These are phyloP conservation scores for Inosperma sp. DNA, from an alignment of 768 basidiomycete genomes.

Conservation along the genomic window DNA sequence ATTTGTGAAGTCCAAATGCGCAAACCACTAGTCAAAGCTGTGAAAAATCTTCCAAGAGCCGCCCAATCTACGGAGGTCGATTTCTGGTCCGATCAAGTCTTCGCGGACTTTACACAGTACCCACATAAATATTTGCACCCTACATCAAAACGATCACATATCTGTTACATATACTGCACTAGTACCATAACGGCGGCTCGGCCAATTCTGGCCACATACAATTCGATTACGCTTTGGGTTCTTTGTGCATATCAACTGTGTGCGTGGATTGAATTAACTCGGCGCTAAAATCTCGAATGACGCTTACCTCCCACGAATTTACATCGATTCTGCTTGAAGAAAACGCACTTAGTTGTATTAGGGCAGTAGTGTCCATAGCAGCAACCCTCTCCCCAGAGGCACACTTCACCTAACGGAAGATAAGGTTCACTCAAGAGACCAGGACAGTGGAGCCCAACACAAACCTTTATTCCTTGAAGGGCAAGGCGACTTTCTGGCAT, in stretches of 20 bases:
- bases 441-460: background rate
- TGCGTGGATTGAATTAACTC: slow-evolving; percentile 13
- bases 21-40: background rate
- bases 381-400: slow-evolving; percentile 57
- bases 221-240: slow-evolving; percentile 21
- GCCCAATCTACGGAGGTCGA: slow-evolving; percentile 21
- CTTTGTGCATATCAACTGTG: slow-evolving; percentile 41
- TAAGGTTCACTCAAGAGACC: no score
- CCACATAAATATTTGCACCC: slow-evolving; percentile 23
- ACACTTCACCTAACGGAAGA: slow-evolving; percentile 57
- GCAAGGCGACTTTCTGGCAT: slow-evolving; percentile 61
- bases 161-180: slow-evolving; percentile 11
- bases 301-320: slow-evolving; percentile 57
- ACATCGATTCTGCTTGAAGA: slow-evolving; percentile 52
- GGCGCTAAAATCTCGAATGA: background rate
- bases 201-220: slow-evolving; percentile 13
- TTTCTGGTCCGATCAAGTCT: slow-evolving; percentile 28
- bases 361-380: slow-evolving; percentile 53
- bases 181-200: slow-evolving; percentile 13
- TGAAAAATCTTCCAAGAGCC: slow-evolving; percentile 2
- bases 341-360: slow-evolving; percentile 39
- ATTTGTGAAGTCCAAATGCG: background rate
- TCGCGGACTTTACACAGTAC: slow-evolving; percentile 29
- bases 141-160: slow-evolving; percentile 19
- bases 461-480: slow-evolving; percentile 54